Evolutionary conservation across 2,329 filamentous ascomycete species (phyloP).

Genomic region (Apiospora pterosperma): DNA sequence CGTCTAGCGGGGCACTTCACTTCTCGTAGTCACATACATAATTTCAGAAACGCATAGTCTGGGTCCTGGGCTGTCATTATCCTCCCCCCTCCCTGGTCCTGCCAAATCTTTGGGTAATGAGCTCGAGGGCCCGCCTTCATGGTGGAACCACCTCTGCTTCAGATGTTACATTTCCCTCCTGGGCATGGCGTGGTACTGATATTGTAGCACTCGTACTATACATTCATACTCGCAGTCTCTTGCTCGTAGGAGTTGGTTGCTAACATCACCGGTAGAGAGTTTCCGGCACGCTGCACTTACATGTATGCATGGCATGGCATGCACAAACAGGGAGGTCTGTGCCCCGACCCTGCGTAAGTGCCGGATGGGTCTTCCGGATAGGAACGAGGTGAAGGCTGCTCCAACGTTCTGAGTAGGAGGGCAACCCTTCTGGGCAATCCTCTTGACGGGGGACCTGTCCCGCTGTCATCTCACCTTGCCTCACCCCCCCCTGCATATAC

Average conservation of each 20-base stretch:
- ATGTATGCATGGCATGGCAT: no score
- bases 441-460: background rate
- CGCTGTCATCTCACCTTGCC: no score
- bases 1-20: no score
- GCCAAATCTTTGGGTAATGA: slow-evolving; percentile 3
- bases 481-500: no score
- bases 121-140: background rate
- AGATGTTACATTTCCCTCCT: background rate
- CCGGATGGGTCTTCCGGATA: background rate
- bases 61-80: background rate
- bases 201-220: no score
- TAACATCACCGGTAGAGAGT: background rate
- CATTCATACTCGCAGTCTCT: no score
- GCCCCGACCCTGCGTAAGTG: background rate
- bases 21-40: no score
- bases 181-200: background rate
- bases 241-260: no score
- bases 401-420: background rate
- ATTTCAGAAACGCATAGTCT: no score
- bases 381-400: background rate
- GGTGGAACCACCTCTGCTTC: background rate
- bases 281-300: background rate
- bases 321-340: background rate
- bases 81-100: background rate
- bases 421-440: no score